Percentiles rank a stretch among this genome's conserved stretches.
These are phyloP conservation scores for Penicillium sp. DNA, from an alignment of 2,329 filamentous ascomycete species.

Conservation along the genomic window DNA sequence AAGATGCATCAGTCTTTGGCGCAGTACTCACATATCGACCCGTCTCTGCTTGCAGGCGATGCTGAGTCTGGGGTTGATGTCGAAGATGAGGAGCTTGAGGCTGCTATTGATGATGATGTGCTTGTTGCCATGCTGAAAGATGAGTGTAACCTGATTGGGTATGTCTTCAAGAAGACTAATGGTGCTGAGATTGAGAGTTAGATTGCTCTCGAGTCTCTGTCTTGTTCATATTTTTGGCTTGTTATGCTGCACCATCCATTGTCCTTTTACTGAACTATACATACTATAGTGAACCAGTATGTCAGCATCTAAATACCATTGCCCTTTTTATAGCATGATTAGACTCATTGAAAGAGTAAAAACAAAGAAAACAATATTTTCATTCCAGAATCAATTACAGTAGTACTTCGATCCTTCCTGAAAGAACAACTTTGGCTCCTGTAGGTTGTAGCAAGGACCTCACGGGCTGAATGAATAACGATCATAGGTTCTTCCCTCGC, in stretches of 20 bases:
- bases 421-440: no score
- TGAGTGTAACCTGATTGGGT: slow-evolving; percentile 39
- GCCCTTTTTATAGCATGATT: no score
- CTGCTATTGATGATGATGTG: slow-evolving; percentile 34
- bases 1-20: slow-evolving; percentile 44
- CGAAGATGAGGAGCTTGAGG: slow-evolving; percentile 19
- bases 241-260: not conserved
- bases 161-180: slow-evolving; percentile 40
- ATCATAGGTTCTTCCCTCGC: no score
- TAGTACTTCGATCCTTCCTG: no score
- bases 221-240: not conserved
- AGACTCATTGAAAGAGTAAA: no score
- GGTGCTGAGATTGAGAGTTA: slow-evolving; percentile 20
- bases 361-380: no score
- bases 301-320: no score
- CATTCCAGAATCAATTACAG: no score
- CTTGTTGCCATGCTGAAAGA: slow-evolving; percentile 37
- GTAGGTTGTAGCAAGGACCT: no score
- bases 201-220: not conserved
- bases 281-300: no score
- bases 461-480: no score
- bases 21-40: slow-evolving; percentile 44
- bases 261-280: not conserved
- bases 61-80: slow-evolving; percentile 2
- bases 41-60: slow-evolving; percentile 25